A percentile compares a stretch with the other conserved stretches of the same genome.
Conservation (phyloP, 176 grass and related monocot species). For the Pharus latifolius region DNA sequence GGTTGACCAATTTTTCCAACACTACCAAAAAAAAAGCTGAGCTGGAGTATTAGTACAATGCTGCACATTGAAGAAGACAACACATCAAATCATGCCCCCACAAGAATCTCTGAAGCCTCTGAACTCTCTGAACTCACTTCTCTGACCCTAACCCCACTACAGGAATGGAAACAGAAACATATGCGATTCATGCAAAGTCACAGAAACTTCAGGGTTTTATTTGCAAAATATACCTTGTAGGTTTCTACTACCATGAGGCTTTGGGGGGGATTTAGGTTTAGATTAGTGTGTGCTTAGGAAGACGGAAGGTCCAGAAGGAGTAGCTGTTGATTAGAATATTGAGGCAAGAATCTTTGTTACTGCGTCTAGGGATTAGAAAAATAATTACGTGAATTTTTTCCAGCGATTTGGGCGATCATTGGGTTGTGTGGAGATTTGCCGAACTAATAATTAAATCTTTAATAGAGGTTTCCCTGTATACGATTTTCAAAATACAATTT, state of each 20-base stretch:
- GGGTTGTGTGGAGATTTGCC: not conserved
- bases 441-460: too few species aligned
- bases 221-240: not conserved
- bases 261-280: too few species aligned
- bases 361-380: too few species aligned
- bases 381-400: not conserved
- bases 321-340: too few species aligned
- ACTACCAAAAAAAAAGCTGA: too few species aligned
- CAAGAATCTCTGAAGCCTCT: constrained; percentile 8
- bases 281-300: not conserved
- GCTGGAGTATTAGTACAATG: not conserved
- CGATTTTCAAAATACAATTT: too few species aligned
- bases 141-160: not conserved
- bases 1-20: too few species aligned
- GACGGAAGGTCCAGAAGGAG: too few species aligned
- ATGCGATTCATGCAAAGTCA: not conserved
- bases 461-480: too few species aligned
- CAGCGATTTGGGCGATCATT: constrained; percentile 28
- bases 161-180: not conserved
- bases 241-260: too few species aligned
- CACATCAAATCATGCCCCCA: constrained; percentile 5
- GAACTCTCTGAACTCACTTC: not conserved
- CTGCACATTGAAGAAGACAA: constrained; percentile 24
- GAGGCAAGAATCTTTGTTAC: too few species aligned
- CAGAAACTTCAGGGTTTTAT: not conserved